Evolutionary conservation across 345 rosid species (phyloP).

Genomic region (Sonneratia alba): DNA sequence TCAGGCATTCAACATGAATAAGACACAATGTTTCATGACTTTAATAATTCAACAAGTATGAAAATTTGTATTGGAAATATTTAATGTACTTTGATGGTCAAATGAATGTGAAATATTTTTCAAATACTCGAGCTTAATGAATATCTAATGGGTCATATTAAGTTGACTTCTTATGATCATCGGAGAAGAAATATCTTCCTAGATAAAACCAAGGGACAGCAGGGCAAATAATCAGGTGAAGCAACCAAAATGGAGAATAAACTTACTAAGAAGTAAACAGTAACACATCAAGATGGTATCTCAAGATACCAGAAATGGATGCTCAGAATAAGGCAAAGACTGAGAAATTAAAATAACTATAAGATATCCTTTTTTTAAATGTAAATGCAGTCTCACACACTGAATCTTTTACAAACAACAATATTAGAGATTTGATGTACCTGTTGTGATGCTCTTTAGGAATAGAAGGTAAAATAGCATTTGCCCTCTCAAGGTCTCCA

Average conservation of each 20-base stretch:
- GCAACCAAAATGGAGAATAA: too few species aligned
- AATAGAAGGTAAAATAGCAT: constrained; percentile 37
- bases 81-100: background rate
- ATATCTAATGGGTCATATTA: background rate
- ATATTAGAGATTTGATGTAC: constrained; percentile 10
- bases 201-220: background rate
- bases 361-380: too few species aligned
- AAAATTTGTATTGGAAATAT: background rate
- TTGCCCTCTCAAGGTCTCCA: constrained; percentile 43
- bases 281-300: too few species aligned
- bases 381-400: too few species aligned
- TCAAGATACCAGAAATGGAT: too few species aligned
- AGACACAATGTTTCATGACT: background rate
- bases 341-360: too few species aligned
- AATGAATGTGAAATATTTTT: background rate
- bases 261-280: too few species aligned
- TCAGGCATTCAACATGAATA: background rate
- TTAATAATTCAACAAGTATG: background rate
- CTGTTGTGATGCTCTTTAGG: constrained; percentile 43
- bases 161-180: background rate
- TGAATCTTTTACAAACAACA: background rate
- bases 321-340: too few species aligned
- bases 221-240: too few species aligned
- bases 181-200: background rate
- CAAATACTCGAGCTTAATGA: background rate